Evolutionary conservation across 148 eudicot genomes (phyloP).

Genomic region (Agrostemma githago): DNA sequence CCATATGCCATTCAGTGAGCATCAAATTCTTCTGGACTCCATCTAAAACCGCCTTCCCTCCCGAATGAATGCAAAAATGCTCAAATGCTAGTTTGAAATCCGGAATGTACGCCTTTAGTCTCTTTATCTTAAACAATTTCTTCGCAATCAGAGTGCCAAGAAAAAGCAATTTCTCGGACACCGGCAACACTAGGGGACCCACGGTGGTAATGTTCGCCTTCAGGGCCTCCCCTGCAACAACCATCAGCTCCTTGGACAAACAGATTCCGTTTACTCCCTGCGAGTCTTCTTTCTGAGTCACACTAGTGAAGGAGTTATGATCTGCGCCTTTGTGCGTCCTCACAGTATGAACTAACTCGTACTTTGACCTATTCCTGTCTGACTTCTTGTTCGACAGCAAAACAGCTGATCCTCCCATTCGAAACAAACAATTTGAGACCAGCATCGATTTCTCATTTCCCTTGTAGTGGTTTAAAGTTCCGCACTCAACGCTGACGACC

Average conservation of each 20-base stretch:
- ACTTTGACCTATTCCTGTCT: constrained; percentile 10
- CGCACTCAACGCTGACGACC: constrained; percentile 6
- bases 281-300: constrained; percentile 14
- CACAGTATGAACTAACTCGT: constrained; percentile 13
- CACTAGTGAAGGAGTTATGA: constrained; percentile 6
- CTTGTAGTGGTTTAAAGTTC: constrained; percentile 9
- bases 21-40: constrained; percentile 9
- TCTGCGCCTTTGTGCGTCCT: constrained; percentile 19
- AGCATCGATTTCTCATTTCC: constrained; percentile 20
- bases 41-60: constrained; percentile 18
- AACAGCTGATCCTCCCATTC: constrained; percentile 13
- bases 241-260: constrained; percentile 10
- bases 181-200: constrained; percentile 18
- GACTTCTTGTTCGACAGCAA: constrained; percentile 19
- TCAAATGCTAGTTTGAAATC: constrained; percentile 20
- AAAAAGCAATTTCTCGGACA: constrained; percentile 4
- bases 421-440: constrained; percentile 16
- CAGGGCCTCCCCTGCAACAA: constrained; percentile 20
- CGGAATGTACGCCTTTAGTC: constrained; percentile 9
- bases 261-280: constrained; percentile 7
- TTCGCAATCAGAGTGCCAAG: background rate
- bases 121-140: background rate
- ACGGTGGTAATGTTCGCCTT: constrained; percentile 14
- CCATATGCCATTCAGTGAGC: constrained; percentile 16
- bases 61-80: constrained; percentile 18